These are phyloP conservation scores for Saccharomycopsis sp. DNA, from an alignment of 805 yeast species.

Conservation along the genomic window DNA sequence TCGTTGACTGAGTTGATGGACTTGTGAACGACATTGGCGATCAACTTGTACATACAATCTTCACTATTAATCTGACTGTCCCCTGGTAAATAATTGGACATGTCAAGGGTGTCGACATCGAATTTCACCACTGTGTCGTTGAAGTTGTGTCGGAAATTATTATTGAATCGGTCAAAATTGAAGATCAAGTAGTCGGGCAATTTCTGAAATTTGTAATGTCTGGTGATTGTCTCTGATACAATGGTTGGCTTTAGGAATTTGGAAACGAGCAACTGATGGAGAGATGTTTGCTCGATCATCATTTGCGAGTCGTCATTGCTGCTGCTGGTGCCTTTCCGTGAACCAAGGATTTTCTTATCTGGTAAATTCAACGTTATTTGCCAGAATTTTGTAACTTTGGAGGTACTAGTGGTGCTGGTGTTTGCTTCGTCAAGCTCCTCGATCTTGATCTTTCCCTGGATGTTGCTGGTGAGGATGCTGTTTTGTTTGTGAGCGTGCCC, in stretches of 20 bases:
- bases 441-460: slow-evolving; percentile 47
- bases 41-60: slow-evolving; percentile 31
- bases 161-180: slow-evolving; percentile 46
- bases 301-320: slow-evolving; percentile 34
- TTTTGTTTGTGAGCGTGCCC: slow-evolving; percentile 14
- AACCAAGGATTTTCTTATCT: slow-evolving; percentile 36
- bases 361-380: slow-evolving; percentile 54
- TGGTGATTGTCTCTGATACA: slow-evolving; percentile 30
- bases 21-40: slow-evolving; percentile 39
- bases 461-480: slow-evolving; percentile 28
- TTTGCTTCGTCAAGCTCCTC: slow-evolving; percentile 23
- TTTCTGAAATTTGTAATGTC: slow-evolving; percentile 19
- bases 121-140: slow-evolving; percentile 39
- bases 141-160: slow-evolving; percentile 40
- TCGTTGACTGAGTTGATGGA: slow-evolving; percentile 23
- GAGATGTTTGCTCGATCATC: slow-evolving; percentile 36
- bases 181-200: slow-evolving; percentile 49
- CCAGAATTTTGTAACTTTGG: slow-evolving; percentile 35
- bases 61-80: too few species aligned
- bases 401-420: slow-evolving; percentile 21
- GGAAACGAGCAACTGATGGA: slow-evolving; percentile 28
- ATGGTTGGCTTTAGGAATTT: slow-evolving; percentile 30
- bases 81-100: slow-evolving; percentile 20
- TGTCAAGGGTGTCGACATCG: slow-evolving; percentile 30
- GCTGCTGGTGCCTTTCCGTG: neutral